phyloP scores from a whole-genome alignment of 1,139 yeast genomes.

The Suhomyces bolitotheri region DNA sequence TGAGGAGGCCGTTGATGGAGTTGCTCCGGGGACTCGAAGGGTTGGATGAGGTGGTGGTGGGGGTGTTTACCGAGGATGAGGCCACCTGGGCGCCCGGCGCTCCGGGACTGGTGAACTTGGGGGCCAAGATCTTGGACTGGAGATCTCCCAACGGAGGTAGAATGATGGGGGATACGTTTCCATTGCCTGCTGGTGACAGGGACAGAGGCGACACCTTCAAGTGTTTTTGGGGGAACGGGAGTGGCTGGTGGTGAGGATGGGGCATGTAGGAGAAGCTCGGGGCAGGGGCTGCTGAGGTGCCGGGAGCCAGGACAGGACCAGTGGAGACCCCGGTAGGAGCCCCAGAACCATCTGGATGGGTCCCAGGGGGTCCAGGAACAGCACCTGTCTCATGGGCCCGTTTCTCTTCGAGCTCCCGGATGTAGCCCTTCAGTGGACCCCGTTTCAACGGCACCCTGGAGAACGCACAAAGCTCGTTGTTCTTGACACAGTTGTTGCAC shows the following conservation, averaged over 20 bases:
- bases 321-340: background rate
- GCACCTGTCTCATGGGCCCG: too few relatives aligned
- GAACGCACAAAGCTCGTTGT: slow-evolving; percentile 57
- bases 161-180: slow-evolving; percentile 24
- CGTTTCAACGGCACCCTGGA: slow-evolving; percentile 70
- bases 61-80: slow-evolving; percentile 13
- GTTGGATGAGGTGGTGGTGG: slow-evolving; percentile 16
- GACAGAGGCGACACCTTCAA: slow-evolving; percentile 14
- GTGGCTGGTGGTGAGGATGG: slow-evolving; percentile 17
- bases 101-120: slow-evolving; percentile 5
- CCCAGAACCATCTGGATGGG: slow-evolving; percentile 1
- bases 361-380: too few relatives aligned
- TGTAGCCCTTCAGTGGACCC: slow-evolving; percentile 76
- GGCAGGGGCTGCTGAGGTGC: slow-evolving; percentile 4
- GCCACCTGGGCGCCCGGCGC: slow-evolving; percentile 3
- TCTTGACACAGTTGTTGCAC: slow-evolving; percentile 60
- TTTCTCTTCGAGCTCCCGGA: slow-evolving; percentile 44
- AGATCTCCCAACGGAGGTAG: slow-evolving; percentile 27
- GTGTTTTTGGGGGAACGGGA: slow-evolving; percentile 22
- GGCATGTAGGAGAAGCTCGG: slow-evolving; percentile 4
- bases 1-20: slow-evolving; percentile 17
- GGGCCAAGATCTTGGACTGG: slow-evolving; percentile 14
- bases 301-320: background rate
- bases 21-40: slow-evolving; percentile 15
- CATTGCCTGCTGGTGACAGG: slow-evolving; percentile 18